Conservation (phyloP, 257 asterid species). For the Schizonepeta tenuifolia region DNA sequence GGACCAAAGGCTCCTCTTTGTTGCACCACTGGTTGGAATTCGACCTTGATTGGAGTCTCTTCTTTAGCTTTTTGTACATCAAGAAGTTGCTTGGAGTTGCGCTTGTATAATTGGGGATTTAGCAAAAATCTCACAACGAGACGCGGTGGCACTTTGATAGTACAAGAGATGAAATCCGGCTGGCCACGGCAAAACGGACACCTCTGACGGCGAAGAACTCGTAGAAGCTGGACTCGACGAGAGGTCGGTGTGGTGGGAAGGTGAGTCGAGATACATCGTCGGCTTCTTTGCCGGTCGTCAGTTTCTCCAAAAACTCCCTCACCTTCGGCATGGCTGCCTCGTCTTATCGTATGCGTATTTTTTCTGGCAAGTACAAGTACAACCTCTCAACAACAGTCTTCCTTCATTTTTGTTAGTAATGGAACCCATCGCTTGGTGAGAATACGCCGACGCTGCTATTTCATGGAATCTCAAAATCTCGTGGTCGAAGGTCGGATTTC, state of each 20-base stretch:
- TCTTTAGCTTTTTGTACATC: no score
- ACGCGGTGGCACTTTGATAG: conserved; percentile 77
- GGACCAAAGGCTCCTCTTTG: no score
- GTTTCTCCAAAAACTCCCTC: conserved; percentile 43
- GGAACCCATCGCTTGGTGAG: no score
- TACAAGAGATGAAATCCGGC: conserved; percentile 59
- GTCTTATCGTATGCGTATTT: not conserved
- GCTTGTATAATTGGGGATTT: not conserved
- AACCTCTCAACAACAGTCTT: not conserved
- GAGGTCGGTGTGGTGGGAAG: conserved; percentile 54
- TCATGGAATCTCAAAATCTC: no score
- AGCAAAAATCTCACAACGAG: conserved; percentile 51
- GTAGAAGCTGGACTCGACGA: conserved; percentile 59
- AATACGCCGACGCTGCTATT: no score
- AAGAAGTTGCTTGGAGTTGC: no score
- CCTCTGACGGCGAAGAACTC: conserved; percentile 65
- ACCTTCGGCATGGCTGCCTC: conserved; percentile 51
- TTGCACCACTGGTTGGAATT: no score
- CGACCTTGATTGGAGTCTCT: no score
- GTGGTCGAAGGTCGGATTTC: no score
- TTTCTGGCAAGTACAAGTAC: no score
- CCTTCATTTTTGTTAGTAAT: no score
- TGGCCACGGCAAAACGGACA: conserved; percentile 58
- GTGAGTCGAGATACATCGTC: conserved; percentile 47
- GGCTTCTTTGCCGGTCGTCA: conserved; percentile 37